These are phyloP conservation scores for Plasmodium coatneyi DNA, from an alignment of 169 alveolate species.

Conservation along the genomic window DNA sequence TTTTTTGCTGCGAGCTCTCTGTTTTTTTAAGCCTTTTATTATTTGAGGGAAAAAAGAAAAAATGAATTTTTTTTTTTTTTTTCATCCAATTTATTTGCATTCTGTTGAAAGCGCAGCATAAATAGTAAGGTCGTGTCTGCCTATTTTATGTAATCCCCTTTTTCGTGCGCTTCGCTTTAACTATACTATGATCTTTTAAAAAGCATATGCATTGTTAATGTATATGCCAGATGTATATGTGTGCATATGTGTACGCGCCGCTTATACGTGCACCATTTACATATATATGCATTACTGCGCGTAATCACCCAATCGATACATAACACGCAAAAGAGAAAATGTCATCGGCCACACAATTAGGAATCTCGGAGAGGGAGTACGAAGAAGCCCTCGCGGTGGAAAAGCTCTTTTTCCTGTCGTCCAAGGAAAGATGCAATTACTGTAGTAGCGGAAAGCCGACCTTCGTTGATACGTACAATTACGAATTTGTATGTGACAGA, in stretches of 20 bases:
- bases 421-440: conserved; percentile 81
- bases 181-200: background rate
- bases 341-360: conserved; percentile 78
- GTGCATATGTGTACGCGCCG: background rate
- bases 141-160: background rate
- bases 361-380: conserved; percentile 83
- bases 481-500: conserved; percentile 80
- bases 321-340: conserved; percentile 33
- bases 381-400: conserved; percentile 85
- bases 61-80: conserved; percentile 2
- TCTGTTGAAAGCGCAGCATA: background rate
- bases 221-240: background rate
- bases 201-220: background rate
- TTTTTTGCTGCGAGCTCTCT: background rate
- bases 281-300: background rate
- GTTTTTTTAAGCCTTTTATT: conserved; percentile 3
- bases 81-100: background rate
- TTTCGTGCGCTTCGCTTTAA: background rate
- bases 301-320: background rate
- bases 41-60: background rate
- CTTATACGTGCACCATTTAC: background rate
- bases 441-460: conserved; percentile 79
- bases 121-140: background rate
- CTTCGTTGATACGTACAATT: conserved; percentile 82
- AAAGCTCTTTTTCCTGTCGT: conserved; percentile 79